These are phyloP conservation scores for Camelina sativa DNA, from an alignment of 345 rosid species.

Conservation along the genomic window DNA sequence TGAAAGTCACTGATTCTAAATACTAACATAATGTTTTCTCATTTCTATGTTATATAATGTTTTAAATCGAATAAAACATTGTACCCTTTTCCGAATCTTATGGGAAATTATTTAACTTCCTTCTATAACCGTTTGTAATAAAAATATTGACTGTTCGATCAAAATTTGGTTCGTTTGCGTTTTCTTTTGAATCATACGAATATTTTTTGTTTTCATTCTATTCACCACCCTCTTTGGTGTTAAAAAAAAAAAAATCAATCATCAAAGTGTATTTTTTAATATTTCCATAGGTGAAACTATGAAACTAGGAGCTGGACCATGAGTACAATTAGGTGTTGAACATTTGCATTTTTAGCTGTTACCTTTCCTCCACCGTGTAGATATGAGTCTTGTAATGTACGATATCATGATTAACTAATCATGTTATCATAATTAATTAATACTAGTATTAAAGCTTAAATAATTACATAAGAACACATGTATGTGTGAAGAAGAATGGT, in stretches of 20 bases:
- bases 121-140: not conserved
- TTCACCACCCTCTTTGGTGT: not conserved
- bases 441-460: conserved; percentile 1
- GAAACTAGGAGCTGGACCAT: conserved; percentile 16
- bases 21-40: no score
- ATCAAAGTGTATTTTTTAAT: not conserved
- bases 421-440: not conserved
- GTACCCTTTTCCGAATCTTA: no score
- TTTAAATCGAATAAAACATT: no score
- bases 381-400: conserved; percentile 27
- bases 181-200: not conserved
- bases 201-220: not conserved
- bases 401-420: conserved; percentile 29
- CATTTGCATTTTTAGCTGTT: conserved; percentile 28
- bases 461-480: conserved; percentile 22
- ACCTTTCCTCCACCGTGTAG: conserved; percentile 13
- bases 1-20: no score
- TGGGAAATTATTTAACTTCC: not conserved
- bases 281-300: not conserved
- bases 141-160: not conserved
- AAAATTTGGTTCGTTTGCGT: conserved; percentile 1
- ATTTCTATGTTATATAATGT: no score
- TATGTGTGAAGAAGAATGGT: no score
- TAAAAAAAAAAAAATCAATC: not conserved
- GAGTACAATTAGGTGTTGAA: conserved; percentile 31